Evolutionary conservation across 441 rosid species (phyloP), one percentile per base, ranked within the genome.

Genomic region (Macaranga tanarius): DNA sequence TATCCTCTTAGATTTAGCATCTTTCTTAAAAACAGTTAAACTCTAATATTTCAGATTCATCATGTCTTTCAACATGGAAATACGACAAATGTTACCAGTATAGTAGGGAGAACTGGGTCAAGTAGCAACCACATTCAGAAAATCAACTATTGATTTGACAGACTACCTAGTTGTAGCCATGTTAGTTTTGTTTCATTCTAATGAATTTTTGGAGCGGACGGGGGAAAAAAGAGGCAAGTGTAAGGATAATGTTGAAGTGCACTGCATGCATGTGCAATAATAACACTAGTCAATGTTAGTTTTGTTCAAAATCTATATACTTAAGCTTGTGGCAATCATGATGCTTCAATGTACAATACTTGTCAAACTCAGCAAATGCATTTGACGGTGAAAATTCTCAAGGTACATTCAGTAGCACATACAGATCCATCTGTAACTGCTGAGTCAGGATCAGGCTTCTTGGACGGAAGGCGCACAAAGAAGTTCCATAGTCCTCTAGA

Each of bases 401-500:
- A 57, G 45, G 48, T 25, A 65, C 42, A 66, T 62, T 4, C 51
- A 73, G 79, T 3, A 71, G 68, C 64, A 38, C 84, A 72, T 91
- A 90, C 92, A 67, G 74, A 64, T 81, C 79, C 83, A 63, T 75
- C 85, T 4, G 66, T 68, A 77, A 76, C 69, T 77, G 83, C 63
- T 34, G 73, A 67, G 71, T 84, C 84, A n/a, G 84, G 69, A 59
- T 51, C 83, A 73, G 81, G 77, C 70, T 83, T 87, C 79, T 77
- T 80, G 48, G 56, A 62, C 75, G 86, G 84, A 76, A 83, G 71
- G 67, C 65, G 84, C 38, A 22, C 76, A 72, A 88, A 83, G 84
- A 85, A 79, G 80, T 85, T 87, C 94, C 89, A 91, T 48, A 84
- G 68, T 77, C 97, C 93, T 74, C 78, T 85, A 76, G 86, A 83